A percentile compares a stretch with the other conserved stretches of the same genome.
Evolutionary conservation across 805 yeast species (phyloP).

Genomic region (Candida pseudofarinosa): DNA sequence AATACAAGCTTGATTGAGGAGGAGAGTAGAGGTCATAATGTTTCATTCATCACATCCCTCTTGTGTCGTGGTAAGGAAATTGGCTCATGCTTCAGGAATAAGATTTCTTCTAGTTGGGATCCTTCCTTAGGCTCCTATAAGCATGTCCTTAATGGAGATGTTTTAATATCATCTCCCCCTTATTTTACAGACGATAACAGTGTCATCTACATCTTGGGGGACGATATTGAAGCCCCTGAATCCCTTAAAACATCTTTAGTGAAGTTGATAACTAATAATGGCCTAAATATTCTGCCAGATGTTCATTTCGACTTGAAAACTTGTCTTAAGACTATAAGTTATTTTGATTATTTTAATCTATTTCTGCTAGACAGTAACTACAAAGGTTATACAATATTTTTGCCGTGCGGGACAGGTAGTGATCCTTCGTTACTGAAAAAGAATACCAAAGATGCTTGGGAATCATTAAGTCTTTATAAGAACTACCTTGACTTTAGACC

Average conservation of each 20-base stretch:
- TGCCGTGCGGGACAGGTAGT: conserved; percentile 59
- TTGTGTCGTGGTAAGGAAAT: conserved; percentile 60
- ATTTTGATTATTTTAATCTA: conserved; percentile 50
- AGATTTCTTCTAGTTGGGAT: conserved; percentile 26
- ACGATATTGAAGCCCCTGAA: conserved; percentile 58
- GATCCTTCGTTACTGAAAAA: neutral
- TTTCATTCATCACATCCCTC: conserved; percentile 44
- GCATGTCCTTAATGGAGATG: conserved; percentile 53
- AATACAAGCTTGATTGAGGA: conserved; percentile 17
- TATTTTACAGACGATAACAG: conserved; percentile 54
- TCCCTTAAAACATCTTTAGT: conserved; percentile 64
- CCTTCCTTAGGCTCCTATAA: neutral
- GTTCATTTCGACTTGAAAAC: conserved; percentile 31
- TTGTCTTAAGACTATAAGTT: conserved; percentile 62
- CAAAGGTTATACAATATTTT: conserved; percentile 67
- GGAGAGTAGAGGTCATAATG: conserved; percentile 10
- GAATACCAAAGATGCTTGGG: conserved; percentile 51
- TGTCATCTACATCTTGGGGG: conserved; percentile 60
- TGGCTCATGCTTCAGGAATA: conserved; percentile 47
- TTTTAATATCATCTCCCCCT: conserved; percentile 41
- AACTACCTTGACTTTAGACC: conserved; percentile 54
- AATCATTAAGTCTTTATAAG: conserved; percentile 51
- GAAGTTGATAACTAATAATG: conserved; percentile 31
- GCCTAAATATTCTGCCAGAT: conserved; percentile 21
- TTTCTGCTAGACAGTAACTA: conserved; percentile 49